These are phyloP conservation scores for Castanea sativa DNA, from an alignment of 306 rosid genomes.

Conservation along the genomic window DNA sequence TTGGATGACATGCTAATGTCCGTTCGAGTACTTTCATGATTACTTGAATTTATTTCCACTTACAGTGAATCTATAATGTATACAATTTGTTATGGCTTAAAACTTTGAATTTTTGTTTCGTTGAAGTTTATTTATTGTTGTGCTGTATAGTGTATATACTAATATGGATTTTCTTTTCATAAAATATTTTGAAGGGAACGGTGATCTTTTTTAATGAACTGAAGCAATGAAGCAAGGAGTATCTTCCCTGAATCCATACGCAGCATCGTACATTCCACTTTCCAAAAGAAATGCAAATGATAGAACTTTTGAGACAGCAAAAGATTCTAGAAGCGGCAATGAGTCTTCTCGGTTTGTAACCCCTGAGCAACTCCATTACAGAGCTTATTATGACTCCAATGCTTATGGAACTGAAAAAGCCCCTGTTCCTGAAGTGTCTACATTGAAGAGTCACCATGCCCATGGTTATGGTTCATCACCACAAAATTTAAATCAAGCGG, in stretches of 20 bases:
- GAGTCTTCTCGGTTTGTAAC: slow-evolving; percentile 39
- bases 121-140: not conserved
- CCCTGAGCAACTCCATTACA: slow-evolving; percentile 32
- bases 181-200: not conserved
- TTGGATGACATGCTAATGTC: not conserved
- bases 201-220: slow-evolving; percentile 16
- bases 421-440: slow-evolving; percentile 16
- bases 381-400: slow-evolving; percentile 16
- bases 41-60: not conserved
- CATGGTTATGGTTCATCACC: slow-evolving; percentile 39
- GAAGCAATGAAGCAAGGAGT: slow-evolving; percentile 52
- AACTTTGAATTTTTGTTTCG: not conserved
- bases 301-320: slow-evolving; percentile 27
- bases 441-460: slow-evolving; percentile 34
- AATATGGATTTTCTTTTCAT: not conserved
- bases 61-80: not conserved
- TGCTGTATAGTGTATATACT: slow-evolving; percentile 4
- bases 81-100: not conserved
- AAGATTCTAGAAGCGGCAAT: slow-evolving; percentile 20
- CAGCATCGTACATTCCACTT: slow-evolving; percentile 71
- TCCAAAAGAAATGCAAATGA: slow-evolving; percentile 45
- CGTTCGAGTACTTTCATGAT: not conserved
- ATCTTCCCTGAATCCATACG: slow-evolving; percentile 78
- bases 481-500: slow-evolving; percentile 28
- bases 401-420: slow-evolving; percentile 18